Evolutionary conservation across 225 moss, liverwort and hornwort species (phyloP), one percentile per base, ranked within the genome.

Genomic region (Sphagnum contortum): DNA sequence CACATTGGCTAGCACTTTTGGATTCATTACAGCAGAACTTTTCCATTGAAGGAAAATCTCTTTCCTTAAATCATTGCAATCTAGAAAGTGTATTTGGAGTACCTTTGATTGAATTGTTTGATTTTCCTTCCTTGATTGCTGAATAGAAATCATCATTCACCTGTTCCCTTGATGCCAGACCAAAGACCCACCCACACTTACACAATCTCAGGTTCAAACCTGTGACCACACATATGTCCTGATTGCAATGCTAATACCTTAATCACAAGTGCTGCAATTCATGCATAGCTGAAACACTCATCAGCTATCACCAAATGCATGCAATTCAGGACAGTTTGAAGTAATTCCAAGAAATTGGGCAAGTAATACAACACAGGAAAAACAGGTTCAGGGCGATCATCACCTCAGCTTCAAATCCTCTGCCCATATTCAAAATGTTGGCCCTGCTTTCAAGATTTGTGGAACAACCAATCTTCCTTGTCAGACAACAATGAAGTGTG

Each of bases 341-440:
- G 29, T 29, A 62, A 5, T 9, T 6, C 13, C 12, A 61, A 61
- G 45, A 9, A 61, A 10, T 48, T 14, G 61, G 9, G 45, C 14
- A 45, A 45, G 63, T 12, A 3, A 48, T 52, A 5, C 6, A 6
- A 52, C 7, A 52, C 7, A 9, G 52, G 7, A 52, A 9, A 52
- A 9, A 52, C 6, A 59, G 56, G 78, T 78, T 73, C 73, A 71
- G 10, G 54, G 57, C 68, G 66, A 29, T 29, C 29, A 29, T 47
- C 51, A 73, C 75, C 48, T 76, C 69, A 5, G 12, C 64, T 10
- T 71, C 51, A 47, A 60, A 70, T 73, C 49, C 6, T 75, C 82
- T 60, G 68, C 75, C 79, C 79, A 82, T 59, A 79, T 76, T 60
- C 79, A 75, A 59, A 82, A 78, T 58, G 72, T 82, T 50, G 82